Evolutionary conservation across 768 basidiomycete species (phyloP), one percentile per base, ranked within the genome.

Genomic region (Kwoniella europaea): DNA sequence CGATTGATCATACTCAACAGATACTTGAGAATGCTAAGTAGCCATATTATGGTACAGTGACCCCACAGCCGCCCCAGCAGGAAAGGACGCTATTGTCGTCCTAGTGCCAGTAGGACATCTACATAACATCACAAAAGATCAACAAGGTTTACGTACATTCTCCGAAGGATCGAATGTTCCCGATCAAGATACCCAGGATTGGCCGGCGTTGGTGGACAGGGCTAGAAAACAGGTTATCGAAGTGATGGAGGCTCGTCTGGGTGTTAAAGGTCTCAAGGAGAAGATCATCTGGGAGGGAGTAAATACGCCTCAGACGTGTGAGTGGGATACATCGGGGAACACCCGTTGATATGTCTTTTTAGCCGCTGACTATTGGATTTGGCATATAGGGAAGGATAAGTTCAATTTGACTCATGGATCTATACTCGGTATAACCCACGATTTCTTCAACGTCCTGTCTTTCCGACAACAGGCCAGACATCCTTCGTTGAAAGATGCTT

Each of bases 381-480:
- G 10, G 27, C 4, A 18, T 27, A 55, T 35, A 84, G 83, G 83
- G 85, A 80, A 81, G 62, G 80, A 84, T 54, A 85, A 84, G 73
- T 85, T 85, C 78, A 86, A 86, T 74, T 75, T 86, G 52, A 82
- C 84, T 59, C 83, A 84, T 54, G 85, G 85, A 1, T 82, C 81
- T n/a, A 86, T 86, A 57, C 79, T 86, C 54, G 85, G 85, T 12
- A 78, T 86, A 60, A 78, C 81, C 0, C 84, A 85, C 71, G 81
- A 84, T 72, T 84, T 83, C 77, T 81, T 83, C 71, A 84, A 85
- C 74, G 83, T 82, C 53, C 79, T 86, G 62, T 76, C 82, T 20
- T 84, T 79, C 75, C 76, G 81, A 69, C 77, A 84, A 67, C 74
- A 83, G 73, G 71, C 84, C 4, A 68, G 80, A 43, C 82, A 84